Evolutionary conservation across 2,329 filamentous ascomycete species (phyloP).

Genomic region (Cercospora janseana): DNA sequence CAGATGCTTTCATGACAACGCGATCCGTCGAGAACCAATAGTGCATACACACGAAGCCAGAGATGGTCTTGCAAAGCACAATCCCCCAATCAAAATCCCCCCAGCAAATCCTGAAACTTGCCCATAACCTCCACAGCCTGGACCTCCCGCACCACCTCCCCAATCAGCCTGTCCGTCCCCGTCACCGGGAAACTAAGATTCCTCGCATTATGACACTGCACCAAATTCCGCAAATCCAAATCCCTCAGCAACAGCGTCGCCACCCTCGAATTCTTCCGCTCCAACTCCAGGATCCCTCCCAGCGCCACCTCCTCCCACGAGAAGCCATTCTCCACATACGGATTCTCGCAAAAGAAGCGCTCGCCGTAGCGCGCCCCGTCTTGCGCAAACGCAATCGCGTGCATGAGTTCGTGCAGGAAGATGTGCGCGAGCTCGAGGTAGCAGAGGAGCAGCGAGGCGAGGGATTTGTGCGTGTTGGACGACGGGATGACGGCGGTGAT

Average conservation of each 20-base stretch:
- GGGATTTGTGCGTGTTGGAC: neutral
- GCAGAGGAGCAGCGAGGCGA: neutral
- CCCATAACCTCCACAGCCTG: neutral
- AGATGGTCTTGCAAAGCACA: too few relatives aligned
- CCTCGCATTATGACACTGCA: neutral
- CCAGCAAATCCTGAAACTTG: neutral
- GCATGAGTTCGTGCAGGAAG: constrained; percentile 6
- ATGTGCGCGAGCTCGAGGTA: constrained; percentile 1
- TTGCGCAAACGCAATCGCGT: constrained; percentile 2
- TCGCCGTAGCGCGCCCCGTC: neutral
- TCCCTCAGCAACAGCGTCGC: neutral
- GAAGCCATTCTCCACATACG: constrained; percentile 5
- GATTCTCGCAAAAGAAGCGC: constrained; percentile 1
- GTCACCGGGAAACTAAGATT: constrained; percentile 3
- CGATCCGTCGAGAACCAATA: too few relatives aligned
- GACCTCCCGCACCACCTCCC: neutral
- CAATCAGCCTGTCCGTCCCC: neutral
- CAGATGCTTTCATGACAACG: too few relatives aligned
- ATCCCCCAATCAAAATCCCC: neutral
- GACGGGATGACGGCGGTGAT: neutral
- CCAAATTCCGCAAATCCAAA: neutral
- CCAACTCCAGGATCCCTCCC: neutral
- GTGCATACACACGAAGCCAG: too few relatives aligned
- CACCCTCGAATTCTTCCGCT: neutral
- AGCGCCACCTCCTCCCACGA: constrained; percentile 5